Evolutionary conservation across 1,284 basidiomycete species (phyloP).

Genomic region (Lentinus polychrous): DNA sequence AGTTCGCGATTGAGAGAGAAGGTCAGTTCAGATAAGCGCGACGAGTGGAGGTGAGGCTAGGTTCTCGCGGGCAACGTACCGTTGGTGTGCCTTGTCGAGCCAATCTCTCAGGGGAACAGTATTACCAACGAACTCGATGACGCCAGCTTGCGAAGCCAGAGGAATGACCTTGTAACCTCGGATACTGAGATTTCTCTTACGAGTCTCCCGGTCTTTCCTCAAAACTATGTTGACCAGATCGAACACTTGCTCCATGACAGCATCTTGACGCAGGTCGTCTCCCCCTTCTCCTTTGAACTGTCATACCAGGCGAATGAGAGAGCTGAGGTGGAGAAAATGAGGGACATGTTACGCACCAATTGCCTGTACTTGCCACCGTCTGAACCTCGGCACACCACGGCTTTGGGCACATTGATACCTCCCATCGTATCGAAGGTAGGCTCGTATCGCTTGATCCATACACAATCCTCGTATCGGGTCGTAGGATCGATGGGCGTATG

Average conservation of each 20-base stretch:
- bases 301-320: constrained; percentile 1
- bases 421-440: constrained; percentile 62
- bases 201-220: constrained; percentile 66
- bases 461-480: constrained; percentile 57
- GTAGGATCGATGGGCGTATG: constrained; percentile 69
- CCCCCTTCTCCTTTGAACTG: constrained; percentile 90
- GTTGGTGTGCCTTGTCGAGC: constrained; percentile 55
- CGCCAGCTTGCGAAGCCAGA: constrained; percentile 73
- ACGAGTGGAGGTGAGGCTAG: neutral
- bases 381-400: constrained; percentile 64
- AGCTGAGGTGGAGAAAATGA: neutral
- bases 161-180: constrained; percentile 89
- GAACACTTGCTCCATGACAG: constrained; percentile 99
- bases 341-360: constrained; percentile 50
- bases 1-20: neutral
- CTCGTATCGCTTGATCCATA: constrained; percentile 63
- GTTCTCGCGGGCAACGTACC: constrained; percentile 41
- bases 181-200: constrained; percentile 66
- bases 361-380: constrained; percentile 74
- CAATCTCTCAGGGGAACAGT: constrained; percentile 65
- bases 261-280: constrained; percentile 94
- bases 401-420: constrained; percentile 82
- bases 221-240: constrained; percentile 83
- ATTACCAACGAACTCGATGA: constrained; percentile 89
- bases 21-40: too few species aligned